These are phyloP conservation scores for Ophiostoma sp. DNA, from an alignment of 2,329 filamentous ascomycete species.

Conservation along the genomic window DNA sequence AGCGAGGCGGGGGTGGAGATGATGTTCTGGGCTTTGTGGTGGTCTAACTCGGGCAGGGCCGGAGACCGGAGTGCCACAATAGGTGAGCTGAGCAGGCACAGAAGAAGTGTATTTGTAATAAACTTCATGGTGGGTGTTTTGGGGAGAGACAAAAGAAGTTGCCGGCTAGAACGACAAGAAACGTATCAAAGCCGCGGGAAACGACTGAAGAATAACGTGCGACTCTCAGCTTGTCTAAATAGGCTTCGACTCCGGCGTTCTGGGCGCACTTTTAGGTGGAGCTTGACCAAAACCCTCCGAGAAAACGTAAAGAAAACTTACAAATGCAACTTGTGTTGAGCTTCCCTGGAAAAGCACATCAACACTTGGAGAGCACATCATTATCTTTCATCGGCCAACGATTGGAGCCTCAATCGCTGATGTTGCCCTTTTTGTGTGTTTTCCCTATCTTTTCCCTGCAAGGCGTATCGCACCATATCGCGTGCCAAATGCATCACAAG, in stretches of 20 bases:
- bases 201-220: not conserved
- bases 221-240: not conserved
- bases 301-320: not conserved
- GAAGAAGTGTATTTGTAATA: not conserved
- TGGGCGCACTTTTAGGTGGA: not conserved
- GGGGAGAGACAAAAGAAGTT: not conserved
- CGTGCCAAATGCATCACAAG: constrained; percentile 6
- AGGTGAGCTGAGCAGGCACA: not conserved
- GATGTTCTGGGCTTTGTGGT: not conserved
- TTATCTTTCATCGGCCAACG: not conserved
- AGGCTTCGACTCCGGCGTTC: not conserved
- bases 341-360: constrained; percentile 3
- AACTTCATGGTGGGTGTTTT: not conserved
- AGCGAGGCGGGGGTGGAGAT: not conserved
- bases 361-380: not conserved
- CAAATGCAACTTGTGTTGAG: not conserved
- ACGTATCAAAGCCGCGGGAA: not conserved
- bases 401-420: not conserved
- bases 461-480: constrained; percentile 8
- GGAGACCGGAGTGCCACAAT: not conserved
- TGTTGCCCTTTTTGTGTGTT: not conserved
- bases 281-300: not conserved
- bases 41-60: not conserved
- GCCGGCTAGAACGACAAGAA: not conserved
- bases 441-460: not conserved